phyloP scores from a whole-genome alignment of 768 basidiomycete species.

The Exsudoporus frostii region DNA sequence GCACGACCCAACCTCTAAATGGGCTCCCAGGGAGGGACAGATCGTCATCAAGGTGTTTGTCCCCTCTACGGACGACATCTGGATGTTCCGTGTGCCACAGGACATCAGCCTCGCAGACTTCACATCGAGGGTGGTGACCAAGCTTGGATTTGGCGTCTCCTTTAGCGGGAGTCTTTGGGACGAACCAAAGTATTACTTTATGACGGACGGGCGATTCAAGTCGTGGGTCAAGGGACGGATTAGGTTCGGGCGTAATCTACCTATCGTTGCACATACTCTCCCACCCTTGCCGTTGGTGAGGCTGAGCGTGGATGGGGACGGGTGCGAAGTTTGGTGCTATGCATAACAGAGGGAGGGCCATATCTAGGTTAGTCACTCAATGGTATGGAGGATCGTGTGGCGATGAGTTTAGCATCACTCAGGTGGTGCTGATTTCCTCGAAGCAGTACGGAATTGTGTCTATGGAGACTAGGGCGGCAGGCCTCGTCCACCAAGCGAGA shows the following conservation, averaged over 20 bases:
- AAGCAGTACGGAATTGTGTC: background rate
- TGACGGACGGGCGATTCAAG: slow-evolving; percentile 32
- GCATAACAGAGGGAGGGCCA: background rate
- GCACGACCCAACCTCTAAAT: slow-evolving; percentile 13
- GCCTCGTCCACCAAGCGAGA: background rate
- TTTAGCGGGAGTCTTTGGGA: slow-evolving; percentile 34
- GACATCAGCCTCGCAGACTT: slow-evolving; percentile 31
- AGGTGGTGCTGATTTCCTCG: background rate
- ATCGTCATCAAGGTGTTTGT: slow-evolving; percentile 41
- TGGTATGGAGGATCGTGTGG: background rate
- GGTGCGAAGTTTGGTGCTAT: slow-evolving; percentile 24
- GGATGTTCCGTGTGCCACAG: slow-evolving; percentile 36
- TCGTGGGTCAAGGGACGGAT: slow-evolving; percentile 34
- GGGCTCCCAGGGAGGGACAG: slow-evolving; percentile 33
- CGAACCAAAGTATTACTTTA: slow-evolving; percentile 28
- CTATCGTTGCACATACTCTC: slow-evolving; percentile 32
- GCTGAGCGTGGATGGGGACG: slow-evolving; percentile 14
- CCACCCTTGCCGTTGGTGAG: slow-evolving; percentile 13
- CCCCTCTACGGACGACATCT: slow-evolving; percentile 38
- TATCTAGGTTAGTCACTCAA: background rate
- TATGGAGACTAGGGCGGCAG: background rate
- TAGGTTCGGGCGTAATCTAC: slow-evolving; percentile 34
- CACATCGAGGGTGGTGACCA: slow-evolving; percentile 29
- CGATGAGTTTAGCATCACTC: background rate
- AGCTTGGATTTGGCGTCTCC: slow-evolving; percentile 36